Evolutionary conservation across 768 basidiomycete genomes (phyloP), one percentile per base, ranked within the genome.

Genomic region (Suillus variegatus): DNA sequence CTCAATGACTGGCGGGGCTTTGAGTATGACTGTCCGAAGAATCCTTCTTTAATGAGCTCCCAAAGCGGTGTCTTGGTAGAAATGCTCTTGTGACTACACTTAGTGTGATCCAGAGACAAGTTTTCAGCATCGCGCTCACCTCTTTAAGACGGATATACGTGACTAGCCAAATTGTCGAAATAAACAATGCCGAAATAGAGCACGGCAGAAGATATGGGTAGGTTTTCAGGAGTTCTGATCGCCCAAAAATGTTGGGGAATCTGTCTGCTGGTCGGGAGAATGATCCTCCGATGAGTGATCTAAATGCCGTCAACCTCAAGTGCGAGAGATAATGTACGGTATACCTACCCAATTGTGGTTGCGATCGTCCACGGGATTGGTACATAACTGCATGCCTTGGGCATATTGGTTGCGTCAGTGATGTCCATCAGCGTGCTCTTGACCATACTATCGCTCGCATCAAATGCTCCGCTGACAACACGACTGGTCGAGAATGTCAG

Each of bases 191-290:
- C 3, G 88, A 79, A 18, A 89, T 82, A 18, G 87, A 81, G 69
- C 90, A 91, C 0, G 90, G 85, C 20, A 92, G 79, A 72, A 91
- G 89, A 75, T 93, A 93, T 0, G 92, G 90, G 74, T 88, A 88
- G 60, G 81, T 72, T 68, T 80, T 82, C 82, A 88, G 83, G 68
- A 93, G 90, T 13, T 69, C 67, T 4, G 79, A 81, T 40, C 77
- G 65, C 57, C 88, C 88, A 66, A 93, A 92, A 1, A 82, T 64
- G 2, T 66, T 68, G 2, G 90, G 90, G 72, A 90, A 91, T 28
- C 84, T 85, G 49, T 92, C 88, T 60, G 83, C 81, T 0, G 91
- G 92, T 41, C 77, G 83, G 12, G 88, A 85, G 32, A 93, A 75
- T 14, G 80, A 71, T 0, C 92, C 92, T 10, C 36, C 40, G 4